phyloP scores from a whole-genome alignment of 371 early-diverging fungal genomes.

The Circinella umbellata region DNA sequence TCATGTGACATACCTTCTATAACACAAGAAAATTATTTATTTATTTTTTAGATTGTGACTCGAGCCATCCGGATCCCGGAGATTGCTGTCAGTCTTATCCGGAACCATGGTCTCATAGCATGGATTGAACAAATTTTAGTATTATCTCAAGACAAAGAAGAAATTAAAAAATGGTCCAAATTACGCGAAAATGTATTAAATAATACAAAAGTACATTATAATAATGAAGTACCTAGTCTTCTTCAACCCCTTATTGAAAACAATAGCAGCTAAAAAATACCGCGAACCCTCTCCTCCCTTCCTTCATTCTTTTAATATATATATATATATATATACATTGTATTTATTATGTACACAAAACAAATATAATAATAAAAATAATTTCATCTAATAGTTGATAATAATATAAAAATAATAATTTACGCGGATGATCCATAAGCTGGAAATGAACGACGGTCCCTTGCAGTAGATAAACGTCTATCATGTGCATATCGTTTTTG shows the following conservation, averaged over 20 bases:
- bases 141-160: slow-evolving; percentile 32
- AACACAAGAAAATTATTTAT: background rate
- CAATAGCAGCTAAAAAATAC: background rate
- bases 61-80: slow-evolving; percentile 58
- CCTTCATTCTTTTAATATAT: background rate
- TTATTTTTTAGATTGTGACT: slow-evolving; percentile 50
- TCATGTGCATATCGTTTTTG: slow-evolving; percentile 6
- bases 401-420: background rate
- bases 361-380: background rate
- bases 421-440: slow-evolving; percentile 1
- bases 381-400: too few relatives aligned
- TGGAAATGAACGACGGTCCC: slow-evolving; percentile 8
- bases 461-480: slow-evolving; percentile 1
- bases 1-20: background rate
- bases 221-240: background rate
- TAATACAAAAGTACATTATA: background rate
- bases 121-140: slow-evolving; percentile 61
- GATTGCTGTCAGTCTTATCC: slow-evolving; percentile 56
- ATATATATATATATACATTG: too few relatives aligned
- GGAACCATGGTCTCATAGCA: slow-evolving; percentile 60
- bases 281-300: background rate
- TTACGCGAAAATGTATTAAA: background rate
- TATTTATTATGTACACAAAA: slow-evolving; percentile 1
- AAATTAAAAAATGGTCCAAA: slow-evolving; percentile 24
- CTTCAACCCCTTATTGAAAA: slow-evolving; percentile 8